phyloP scores from a whole-genome alignment of 768 basidiomycete species.

The Suillus brevipes region DNA sequence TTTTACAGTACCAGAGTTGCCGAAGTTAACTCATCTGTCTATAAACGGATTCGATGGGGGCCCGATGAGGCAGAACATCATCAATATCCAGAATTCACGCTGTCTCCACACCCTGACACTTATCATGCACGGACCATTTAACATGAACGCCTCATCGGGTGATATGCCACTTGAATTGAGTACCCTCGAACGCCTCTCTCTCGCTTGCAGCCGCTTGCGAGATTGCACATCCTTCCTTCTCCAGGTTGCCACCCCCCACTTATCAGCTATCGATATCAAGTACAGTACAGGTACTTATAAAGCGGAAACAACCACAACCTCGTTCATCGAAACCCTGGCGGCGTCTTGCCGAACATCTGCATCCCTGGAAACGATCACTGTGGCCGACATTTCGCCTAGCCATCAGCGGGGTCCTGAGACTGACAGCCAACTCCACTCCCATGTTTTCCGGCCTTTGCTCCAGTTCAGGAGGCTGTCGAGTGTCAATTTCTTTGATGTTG shows the following conservation, averaged over 20 bases:
- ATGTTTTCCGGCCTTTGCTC: background rate
- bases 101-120: background rate
- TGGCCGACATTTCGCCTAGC: background rate
- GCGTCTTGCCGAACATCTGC: background rate
- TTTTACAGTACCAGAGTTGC: background rate
- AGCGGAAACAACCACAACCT: background rate
- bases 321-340: background rate
- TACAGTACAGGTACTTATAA: background rate
- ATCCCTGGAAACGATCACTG: background rate
- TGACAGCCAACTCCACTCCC: background rate
- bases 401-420: background rate
- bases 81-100: background rate
- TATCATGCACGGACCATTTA: background rate
- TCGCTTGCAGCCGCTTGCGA: background rate
- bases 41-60: background rate
- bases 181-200: background rate
- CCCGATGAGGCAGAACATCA: background rate
- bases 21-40: background rate
- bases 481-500: background rate
- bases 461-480: background rate
- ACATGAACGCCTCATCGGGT: background rate
- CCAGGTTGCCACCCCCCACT: background rate
- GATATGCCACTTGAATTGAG: background rate
- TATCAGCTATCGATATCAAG: background rate
- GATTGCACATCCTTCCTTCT: background rate